phyloP scores from a whole-genome alignment of 306 rosid species.

The Gynostemma pentaphyllum region DNA sequence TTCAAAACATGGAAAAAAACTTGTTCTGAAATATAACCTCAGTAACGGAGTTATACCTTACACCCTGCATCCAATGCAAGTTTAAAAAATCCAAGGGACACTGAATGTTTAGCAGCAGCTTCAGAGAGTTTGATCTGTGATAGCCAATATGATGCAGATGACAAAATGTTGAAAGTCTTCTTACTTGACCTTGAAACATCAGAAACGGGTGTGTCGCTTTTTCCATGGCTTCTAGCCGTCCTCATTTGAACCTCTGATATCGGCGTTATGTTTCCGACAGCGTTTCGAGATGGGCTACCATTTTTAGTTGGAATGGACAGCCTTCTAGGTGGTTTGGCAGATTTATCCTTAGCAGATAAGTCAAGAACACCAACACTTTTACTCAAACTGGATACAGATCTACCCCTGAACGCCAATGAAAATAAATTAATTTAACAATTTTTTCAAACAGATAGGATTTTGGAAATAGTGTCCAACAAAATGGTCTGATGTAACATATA shows the following conservation, averaged over 20 bases:
- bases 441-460: not conserved
- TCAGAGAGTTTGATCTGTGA: constrained; percentile 81
- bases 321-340: constrained; percentile 87
- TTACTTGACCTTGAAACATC: constrained; percentile 40
- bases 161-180: constrained; percentile 41
- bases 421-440: not conserved
- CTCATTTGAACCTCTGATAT: constrained; percentile 51
- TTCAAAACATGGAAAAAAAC: too few relatives aligned
- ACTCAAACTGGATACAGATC: constrained; percentile 44
- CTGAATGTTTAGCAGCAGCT: constrained; percentile 52
- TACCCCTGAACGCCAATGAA: constrained; percentile 33
- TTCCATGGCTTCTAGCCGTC: constrained; percentile 31
- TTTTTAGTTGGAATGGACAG: constrained; percentile 55
- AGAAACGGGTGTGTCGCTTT: constrained; percentile 54
- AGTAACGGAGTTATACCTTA: constrained; percentile 36
- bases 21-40: not conserved
- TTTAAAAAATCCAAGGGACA: constrained; percentile 84
- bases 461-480: not conserved
- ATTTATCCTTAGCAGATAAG: constrained; percentile 66
- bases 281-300: constrained; percentile 40
- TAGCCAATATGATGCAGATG: constrained; percentile 77
- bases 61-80: constrained; percentile 75
- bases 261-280: constrained; percentile 49
- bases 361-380: constrained; percentile 66
- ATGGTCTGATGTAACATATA: too few relatives aligned